Evolutionary conservation across 2,329 filamentous ascomycete species (phyloP).

Genomic region (Fusarium pininemorale): DNA sequence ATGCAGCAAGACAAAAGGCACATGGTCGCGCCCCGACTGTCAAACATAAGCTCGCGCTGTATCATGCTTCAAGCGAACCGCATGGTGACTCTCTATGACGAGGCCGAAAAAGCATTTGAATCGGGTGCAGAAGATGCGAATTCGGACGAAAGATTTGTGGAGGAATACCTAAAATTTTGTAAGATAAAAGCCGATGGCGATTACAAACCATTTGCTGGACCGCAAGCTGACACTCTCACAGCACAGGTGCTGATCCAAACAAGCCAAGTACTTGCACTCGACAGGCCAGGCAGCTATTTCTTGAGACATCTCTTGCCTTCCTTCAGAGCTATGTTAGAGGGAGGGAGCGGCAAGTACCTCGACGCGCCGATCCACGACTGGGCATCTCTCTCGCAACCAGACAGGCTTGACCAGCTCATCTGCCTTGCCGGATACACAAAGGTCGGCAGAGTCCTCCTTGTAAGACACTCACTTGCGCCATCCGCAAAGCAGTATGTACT

Average conservation of each 20-base stretch:
- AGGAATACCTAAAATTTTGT: not conserved
- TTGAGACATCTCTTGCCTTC: not conserved
- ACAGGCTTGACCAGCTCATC: conserved; percentile 13
- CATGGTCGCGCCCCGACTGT: not conserved
- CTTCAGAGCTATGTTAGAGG: not conserved
- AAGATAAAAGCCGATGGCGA: not conserved
- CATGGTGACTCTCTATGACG: not conserved
- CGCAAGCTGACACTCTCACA: not conserved
- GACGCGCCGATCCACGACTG: conserved; percentile 5
- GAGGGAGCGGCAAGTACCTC: not conserved
- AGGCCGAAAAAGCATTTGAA: not conserved
- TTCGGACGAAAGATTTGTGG: not conserved
- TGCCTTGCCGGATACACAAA: not conserved
- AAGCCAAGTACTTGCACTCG: not conserved
- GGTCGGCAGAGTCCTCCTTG: not conserved
- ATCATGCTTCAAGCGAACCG: not conserved
- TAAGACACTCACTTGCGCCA: not conserved
- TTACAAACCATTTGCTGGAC: not conserved
- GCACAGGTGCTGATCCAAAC: not conserved
- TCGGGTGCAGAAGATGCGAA: not conserved
- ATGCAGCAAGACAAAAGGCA: not conserved
- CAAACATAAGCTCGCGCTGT: not conserved
- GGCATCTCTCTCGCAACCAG: not conserved
- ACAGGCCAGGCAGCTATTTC: conserved; percentile 2
- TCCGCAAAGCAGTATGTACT: not conserved